A percentile compares a stretch with the other conserved stretches of the same genome.
These are phyloP conservation scores for Tripterygium wilfordii DNA, from an alignment of 177 flowering plant species.

Conservation along the genomic window DNA sequence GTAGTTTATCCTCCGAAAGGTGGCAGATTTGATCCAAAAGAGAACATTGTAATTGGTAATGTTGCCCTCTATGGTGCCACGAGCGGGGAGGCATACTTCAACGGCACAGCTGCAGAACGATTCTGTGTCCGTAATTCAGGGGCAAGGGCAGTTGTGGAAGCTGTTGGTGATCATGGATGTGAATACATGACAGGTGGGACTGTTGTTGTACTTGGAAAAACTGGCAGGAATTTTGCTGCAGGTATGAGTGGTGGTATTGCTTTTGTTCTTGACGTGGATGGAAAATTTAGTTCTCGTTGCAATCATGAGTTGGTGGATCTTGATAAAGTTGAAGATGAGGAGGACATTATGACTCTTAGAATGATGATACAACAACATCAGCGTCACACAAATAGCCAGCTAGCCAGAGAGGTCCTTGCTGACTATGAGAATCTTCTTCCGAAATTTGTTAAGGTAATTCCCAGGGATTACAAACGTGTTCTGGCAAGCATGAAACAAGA, in stretches of 20 bases:
- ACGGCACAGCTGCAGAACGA: slow-evolving; percentile 99
- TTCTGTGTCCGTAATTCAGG: slow-evolving; percentile 99
- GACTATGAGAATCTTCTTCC: slow-evolving; percentile 74
- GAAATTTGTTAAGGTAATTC: slow-evolving; percentile 89
- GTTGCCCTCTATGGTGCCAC: slow-evolving; percentile 99
- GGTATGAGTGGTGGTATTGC: slow-evolving; percentile 99
- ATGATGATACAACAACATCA: slow-evolving; percentile 99
- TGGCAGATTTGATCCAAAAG: slow-evolving; percentile 91
- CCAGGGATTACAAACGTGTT: slow-evolving; percentile 85
- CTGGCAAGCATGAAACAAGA: slow-evolving; percentile 62
- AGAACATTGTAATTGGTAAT: slow-evolving; percentile 95
- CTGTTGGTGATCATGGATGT: slow-evolving; percentile 99
- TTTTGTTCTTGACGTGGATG: slow-evolving; percentile 85
- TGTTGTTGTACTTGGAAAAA: slow-evolving; percentile 90
- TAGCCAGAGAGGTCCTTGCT: slow-evolving; percentile 77
- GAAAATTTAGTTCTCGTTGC: slow-evolving; percentile 64
- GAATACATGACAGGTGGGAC: slow-evolving; percentile 99
- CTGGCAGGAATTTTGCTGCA: slow-evolving; percentile 98
- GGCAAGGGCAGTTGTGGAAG: slow-evolving; percentile 93
- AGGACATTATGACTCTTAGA: slow-evolving; percentile 69
- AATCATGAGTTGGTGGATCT: slow-evolving; percentile 93
- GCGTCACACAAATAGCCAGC: slow-evolving; percentile 79
- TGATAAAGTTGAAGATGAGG: slow-evolving; percentile 92
- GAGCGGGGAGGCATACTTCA: slow-evolving; percentile 92
- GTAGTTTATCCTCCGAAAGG: slow-evolving; percentile 89